These are phyloP conservation scores for Trichoderma sp. DNA, from an alignment of 2,329 filamentous ascomycete genomes.

Conservation along the genomic window DNA sequence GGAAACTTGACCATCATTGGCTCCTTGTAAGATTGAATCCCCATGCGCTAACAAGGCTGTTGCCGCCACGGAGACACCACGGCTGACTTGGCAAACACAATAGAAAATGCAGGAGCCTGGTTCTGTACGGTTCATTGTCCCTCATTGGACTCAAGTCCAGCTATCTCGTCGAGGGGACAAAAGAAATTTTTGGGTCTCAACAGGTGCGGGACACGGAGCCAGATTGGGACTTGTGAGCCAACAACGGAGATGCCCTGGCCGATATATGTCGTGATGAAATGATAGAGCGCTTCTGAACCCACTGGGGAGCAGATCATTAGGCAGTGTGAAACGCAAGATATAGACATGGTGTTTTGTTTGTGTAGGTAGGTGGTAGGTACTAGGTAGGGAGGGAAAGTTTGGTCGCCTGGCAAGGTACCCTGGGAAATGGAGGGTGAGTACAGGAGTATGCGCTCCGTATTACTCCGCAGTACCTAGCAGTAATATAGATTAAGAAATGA, in stretches of 20 bases:
- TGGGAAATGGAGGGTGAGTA: neutral
- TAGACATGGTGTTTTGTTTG: neutral
- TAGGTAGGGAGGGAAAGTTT: neutral
- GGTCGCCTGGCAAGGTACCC: neutral
- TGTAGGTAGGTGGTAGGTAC: neutral
- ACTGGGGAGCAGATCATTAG: neutral
- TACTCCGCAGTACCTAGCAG: too few species aligned
- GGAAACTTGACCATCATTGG: slow-evolving; percentile 46
- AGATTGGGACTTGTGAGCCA: slow-evolving; percentile 37
- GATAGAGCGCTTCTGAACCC: neutral
- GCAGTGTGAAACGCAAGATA: neutral
- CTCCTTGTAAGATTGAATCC: slow-evolving; percentile 36
- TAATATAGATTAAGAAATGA: neutral
- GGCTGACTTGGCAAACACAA: neutral
- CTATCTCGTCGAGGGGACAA: slow-evolving; percentile 42
- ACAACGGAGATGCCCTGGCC: neutral
- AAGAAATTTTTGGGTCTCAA: slow-evolving; percentile 43
- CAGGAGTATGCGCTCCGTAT: too few species aligned
- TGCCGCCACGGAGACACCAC: neutral
- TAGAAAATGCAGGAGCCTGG: slow-evolving; percentile 42
- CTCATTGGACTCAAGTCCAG: slow-evolving; percentile 44
- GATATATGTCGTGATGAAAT: neutral
- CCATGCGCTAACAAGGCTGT: neutral
- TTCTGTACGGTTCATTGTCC: slow-evolving; percentile 46
- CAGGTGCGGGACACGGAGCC: slow-evolving; percentile 41